These are phyloP conservation scores for Clonostachys chloroleuca DNA, from an alignment of 2,329 filamentous ascomycete species.

Conservation along the genomic window DNA sequence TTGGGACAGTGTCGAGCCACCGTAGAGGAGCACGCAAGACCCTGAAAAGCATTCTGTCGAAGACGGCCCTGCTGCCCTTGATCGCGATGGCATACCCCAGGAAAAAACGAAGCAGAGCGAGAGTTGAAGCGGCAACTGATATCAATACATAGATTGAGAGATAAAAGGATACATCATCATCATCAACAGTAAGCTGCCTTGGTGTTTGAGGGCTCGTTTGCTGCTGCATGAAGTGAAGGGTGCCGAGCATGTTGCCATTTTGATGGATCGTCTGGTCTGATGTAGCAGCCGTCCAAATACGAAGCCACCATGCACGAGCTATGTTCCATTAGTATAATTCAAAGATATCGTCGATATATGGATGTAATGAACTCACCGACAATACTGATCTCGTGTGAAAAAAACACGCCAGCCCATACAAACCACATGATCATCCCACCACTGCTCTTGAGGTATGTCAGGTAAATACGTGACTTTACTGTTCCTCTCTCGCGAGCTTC, in stretches of 20 bases:
- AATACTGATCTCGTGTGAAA: slow-evolving; percentile 47
- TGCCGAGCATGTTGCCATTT: too few relatives aligned
- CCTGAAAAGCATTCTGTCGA: slow-evolving; percentile 60
- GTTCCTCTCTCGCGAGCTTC: slow-evolving; percentile 67
- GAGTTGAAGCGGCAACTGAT: slow-evolving; percentile 48
- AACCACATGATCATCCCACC: slow-evolving; percentile 61
- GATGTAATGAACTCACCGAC: slow-evolving; percentile 27
- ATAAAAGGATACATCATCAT: slow-evolving; percentile 54
- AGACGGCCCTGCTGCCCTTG: slow-evolving; percentile 63
- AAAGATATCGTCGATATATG: too few relatives aligned
- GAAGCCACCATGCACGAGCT: slow-evolving; percentile 57
- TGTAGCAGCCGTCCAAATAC: slow-evolving; percentile 53
- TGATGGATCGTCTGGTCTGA: background rate
- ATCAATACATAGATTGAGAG: slow-evolving; percentile 63
- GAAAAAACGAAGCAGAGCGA: slow-evolving; percentile 60
- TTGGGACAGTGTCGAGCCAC: slow-evolving; percentile 76
- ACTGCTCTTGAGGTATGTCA: slow-evolving; percentile 60
- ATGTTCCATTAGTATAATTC: too few relatives aligned
- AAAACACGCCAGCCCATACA: slow-evolving; percentile 46
- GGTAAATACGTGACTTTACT: slow-evolving; percentile 63
- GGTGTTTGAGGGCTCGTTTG: slow-evolving; percentile 13
- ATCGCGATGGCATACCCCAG: slow-evolving; percentile 62
- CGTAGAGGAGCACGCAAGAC: slow-evolving; percentile 72
- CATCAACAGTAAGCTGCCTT: slow-evolving; percentile 3
- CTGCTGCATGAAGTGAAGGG: background rate